Evolutionary conservation across 2,329 filamentous ascomycete species (phyloP), one percentile per base, ranked within the genome.

Genomic region (Hypoxylon sp.): DNA sequence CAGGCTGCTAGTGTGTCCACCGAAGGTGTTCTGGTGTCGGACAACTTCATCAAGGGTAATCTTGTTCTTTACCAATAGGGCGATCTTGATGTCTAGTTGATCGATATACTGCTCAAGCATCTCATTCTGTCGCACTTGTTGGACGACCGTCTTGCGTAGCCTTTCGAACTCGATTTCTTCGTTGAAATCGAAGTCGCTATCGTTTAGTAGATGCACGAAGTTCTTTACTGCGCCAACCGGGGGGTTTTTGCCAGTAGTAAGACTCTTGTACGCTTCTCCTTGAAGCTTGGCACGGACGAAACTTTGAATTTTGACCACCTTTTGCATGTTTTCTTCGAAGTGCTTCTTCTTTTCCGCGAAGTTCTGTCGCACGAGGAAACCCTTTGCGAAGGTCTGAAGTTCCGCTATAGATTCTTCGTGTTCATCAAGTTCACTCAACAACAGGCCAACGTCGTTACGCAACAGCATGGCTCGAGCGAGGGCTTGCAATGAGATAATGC

Each of bases 111-210:
- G 93, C 79, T 99, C 95, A 39, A 96, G 88, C 82, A 97, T 89
- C 79, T 99, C 95, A 73, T 99, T 99, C 72, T 97, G 94, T 49
- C 94, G 90, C 8, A 99, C 95, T 75, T 98, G 94, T 75, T 98
- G 94, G 6, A 99, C 94, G 15, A 99, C 95, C 3, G 92, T 96
- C 82, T 98, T 97, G 55, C 96, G 88, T 74, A 98, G 83, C 49
- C 94, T 88, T 78, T 99, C 95, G 70, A 98, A 97, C 75, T 99
- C 95, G 53, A 99, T 90, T 76, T 99, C 95, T 76, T 98, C 94
- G 75, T 99, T 97, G 79, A 99, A 99, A 76, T 99, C 95, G 72
- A 99, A 97, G 74, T 97, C 94, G 73, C 93, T 98, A 78, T 99
- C 95, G 73, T 98, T 99, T 59, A 99, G 88, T 37, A 99, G 84